Evolutionary conservation across 225 moss, liverwort and hornwort genomes (phyloP).

Genomic region (Sphagnum tenellum): DNA sequence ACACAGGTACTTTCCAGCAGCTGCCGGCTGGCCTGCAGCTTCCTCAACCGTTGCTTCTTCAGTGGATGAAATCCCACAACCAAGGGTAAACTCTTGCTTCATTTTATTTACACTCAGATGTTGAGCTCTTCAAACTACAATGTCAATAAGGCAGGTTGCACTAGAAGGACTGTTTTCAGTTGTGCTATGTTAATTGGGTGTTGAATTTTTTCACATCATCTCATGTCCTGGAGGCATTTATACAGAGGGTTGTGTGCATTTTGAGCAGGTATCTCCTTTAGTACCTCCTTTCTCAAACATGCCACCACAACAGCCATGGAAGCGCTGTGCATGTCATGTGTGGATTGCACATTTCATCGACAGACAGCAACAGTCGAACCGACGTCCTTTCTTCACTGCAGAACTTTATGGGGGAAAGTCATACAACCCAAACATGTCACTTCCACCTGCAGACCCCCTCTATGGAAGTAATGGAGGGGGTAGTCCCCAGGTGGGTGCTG

Average conservation of each 20-base stretch:
- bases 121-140: no score
- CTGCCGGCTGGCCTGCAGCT: conserved; percentile 20
- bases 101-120: no score
- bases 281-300: conserved; percentile 2
- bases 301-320: conserved; percentile 37
- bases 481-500: conserved; percentile 10
- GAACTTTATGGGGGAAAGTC: conserved; percentile 45
- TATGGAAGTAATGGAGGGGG: conserved; percentile 28
- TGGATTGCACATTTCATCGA: conserved; percentile 89
- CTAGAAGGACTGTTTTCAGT: no score
- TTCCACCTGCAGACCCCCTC: conserved; percentile 41
- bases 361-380: conserved; percentile 61
- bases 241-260: no score
- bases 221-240: no score
- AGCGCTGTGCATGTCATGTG: conserved; percentile 81
- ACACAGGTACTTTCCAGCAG: conserved; percentile 32
- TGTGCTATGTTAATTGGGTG: no score
- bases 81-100: neutral
- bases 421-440: conserved; percentile 71
- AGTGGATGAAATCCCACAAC: conserved; percentile 26
- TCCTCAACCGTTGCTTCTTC: neutral
- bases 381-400: conserved; percentile 40
- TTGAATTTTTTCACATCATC: no score
- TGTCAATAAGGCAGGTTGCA: no score
- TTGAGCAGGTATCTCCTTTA: conserved; percentile 22